These are phyloP conservation scores for Verticillium alfalfae DNA, from an alignment of 2,329 filamentous ascomycete genomes.

Conservation along the genomic window DNA sequence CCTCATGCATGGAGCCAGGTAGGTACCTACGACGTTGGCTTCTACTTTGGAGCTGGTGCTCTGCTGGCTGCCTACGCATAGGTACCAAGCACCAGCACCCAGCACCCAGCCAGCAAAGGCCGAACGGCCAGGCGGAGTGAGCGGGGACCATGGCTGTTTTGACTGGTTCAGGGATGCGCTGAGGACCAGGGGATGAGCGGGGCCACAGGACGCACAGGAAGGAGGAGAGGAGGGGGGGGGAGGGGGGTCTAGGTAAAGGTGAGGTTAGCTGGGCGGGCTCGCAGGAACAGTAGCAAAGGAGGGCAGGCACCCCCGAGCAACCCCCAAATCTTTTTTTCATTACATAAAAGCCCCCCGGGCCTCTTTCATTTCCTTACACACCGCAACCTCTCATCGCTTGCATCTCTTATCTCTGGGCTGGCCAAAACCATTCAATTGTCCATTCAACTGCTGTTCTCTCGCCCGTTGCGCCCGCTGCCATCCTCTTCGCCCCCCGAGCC, in stretches of 20 bases:
- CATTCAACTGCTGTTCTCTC: conserved; percentile 8
- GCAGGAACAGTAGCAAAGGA: neutral
- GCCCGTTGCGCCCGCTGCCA: conserved; percentile 11
- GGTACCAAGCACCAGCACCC: too few relatives aligned
- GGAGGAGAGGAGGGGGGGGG: neutral
- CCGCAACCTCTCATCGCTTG: conserved; percentile 15
- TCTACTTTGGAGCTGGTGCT: too few relatives aligned
- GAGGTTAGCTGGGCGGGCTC: neutral
- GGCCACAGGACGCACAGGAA: too few relatives aligned
- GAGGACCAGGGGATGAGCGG: neutral
- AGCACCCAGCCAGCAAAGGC: neutral
- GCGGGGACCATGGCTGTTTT: neutral
- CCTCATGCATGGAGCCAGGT: too few relatives aligned
- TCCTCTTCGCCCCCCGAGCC: neutral
- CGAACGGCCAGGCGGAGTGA: neutral
- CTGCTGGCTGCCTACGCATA: too few relatives aligned
- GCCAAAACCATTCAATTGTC: conserved; percentile 10
- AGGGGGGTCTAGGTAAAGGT: neutral
- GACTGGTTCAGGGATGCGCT: neutral
- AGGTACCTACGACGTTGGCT: neutral
- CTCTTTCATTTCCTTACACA: conserved; percentile 15
- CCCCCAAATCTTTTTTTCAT: conserved; percentile 9
- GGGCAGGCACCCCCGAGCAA: neutral
- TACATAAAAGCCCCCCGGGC: conserved; percentile 13
- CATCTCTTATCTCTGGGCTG: conserved; percentile 15